phyloP scores from a whole-genome alignment of 2,329 filamentous ascomycete genomes.

The Phaeomoniella chlamydospora region DNA sequence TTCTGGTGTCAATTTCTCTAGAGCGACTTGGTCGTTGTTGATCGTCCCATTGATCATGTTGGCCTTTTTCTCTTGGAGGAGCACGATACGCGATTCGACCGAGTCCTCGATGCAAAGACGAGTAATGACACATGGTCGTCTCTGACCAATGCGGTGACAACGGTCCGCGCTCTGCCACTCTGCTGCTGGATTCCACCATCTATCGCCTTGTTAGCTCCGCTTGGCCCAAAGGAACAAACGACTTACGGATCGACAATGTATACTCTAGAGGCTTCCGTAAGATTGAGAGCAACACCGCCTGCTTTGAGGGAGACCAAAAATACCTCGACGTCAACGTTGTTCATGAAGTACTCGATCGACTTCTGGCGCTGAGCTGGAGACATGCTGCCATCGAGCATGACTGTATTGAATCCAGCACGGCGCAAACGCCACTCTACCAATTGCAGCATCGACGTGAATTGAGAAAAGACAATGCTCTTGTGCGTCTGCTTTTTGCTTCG shows the following conservation, averaged over 20 bases:
- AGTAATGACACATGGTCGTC: conserved; percentile 84
- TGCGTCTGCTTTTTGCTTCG: conserved; percentile 84
- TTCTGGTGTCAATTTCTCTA: conserved; percentile 79
- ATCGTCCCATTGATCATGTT: conserved; percentile 96
- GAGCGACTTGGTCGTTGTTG: conserved; percentile 78
- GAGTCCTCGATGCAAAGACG: conserved; percentile 93
- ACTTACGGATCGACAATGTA: conserved; percentile 93
- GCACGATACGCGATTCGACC: conserved; percentile 88
- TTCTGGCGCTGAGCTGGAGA: conserved; percentile 83
- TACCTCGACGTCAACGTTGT: conserved; percentile 81
- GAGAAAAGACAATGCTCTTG: conserved; percentile 95
- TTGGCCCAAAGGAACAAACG: not conserved
- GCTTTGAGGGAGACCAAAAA: conserved; percentile 95
- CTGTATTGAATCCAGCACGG: conserved; percentile 91
- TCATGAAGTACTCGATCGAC: conserved; percentile 95
- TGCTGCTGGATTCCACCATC: conserved; percentile 99
- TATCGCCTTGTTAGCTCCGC: conserved; percentile 17
- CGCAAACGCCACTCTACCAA: conserved; percentile 93
- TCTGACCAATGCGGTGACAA: conserved; percentile 90
- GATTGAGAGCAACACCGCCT: conserved; percentile 84
- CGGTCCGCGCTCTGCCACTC: conserved; percentile 97
- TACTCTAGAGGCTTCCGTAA: conserved; percentile 87
- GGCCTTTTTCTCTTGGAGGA: conserved; percentile 96
- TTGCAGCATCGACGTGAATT: conserved; percentile 95
- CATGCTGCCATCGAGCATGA: conserved; percentile 98